Percentiles rank a stretch among this genome's conserved stretches.
These are phyloP conservation scores for Cladosporium cucumerinum DNA, from an alignment of 2,329 filamentous ascomycete genomes.

Conservation along the genomic window DNA sequence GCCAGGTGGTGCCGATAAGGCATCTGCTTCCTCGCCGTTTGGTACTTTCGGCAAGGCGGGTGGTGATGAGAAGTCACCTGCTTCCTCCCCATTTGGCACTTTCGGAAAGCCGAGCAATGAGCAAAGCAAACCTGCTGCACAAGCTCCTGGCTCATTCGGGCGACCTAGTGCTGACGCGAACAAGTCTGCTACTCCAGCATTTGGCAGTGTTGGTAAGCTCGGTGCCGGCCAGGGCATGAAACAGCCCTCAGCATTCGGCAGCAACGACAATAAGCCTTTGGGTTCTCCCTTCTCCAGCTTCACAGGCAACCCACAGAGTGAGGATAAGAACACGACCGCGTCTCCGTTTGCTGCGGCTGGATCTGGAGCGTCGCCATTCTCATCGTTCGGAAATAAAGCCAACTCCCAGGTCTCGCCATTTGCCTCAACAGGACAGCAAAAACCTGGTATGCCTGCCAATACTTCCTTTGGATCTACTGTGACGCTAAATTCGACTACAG, in stretches of 20 bases:
- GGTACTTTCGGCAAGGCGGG: slow-evolving; percentile 1
- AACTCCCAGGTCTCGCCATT: slow-evolving; percentile 25
- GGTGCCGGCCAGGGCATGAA: background rate
- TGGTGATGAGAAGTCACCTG: background rate
- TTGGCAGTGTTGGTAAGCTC: slow-evolving; percentile 1
- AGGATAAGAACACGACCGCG: slow-evolving; percentile 14
- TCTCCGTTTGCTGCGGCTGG: slow-evolving; percentile 18
- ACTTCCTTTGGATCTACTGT: slow-evolving; percentile 40
- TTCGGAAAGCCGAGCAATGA: slow-evolving; percentile 23
- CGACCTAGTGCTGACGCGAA: background rate
- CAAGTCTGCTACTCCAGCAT: slow-evolving; percentile 16
- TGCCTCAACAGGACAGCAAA: slow-evolving; percentile 18
- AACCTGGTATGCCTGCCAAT: slow-evolving; percentile 17
- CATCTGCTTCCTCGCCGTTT: slow-evolving; percentile 16
- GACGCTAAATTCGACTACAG: slow-evolving; percentile 37
- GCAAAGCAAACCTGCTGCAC: slow-evolving; percentile 19
- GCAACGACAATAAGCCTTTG: background rate
- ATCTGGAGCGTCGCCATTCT: slow-evolving; percentile 7
- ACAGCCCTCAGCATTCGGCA: slow-evolving; percentile 30
- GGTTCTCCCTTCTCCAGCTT: slow-evolving; percentile 35
- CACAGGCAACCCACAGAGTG: slow-evolving; percentile 18
- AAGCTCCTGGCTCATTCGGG: slow-evolving; percentile 34
- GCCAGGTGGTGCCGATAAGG: background rate
- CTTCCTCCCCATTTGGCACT: slow-evolving; percentile 32
- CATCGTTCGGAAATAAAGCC: slow-evolving; percentile 1